phyloP scores from a whole-genome alignment of 2,329 filamentous ascomycete genomes.

The Akanthomyces muscarius region DNA sequence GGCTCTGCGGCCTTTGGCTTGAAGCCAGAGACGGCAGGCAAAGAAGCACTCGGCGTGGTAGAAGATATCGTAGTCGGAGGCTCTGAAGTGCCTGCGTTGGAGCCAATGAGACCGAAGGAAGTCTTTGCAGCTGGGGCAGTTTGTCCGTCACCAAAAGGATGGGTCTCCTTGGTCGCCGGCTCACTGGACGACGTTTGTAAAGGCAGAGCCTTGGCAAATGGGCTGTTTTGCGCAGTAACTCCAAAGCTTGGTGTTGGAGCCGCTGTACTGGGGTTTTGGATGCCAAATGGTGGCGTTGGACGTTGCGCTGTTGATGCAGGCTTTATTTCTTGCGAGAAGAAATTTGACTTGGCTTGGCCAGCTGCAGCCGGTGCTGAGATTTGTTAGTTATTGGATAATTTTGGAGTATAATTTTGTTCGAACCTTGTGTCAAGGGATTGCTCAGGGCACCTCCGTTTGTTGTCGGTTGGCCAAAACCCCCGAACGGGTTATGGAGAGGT shows the following conservation, averaged over 20 bases:
- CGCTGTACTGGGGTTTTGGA: not conserved
- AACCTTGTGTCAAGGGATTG: slow-evolving; percentile 6
- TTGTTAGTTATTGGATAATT: not conserved
- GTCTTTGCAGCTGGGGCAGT: not conserved
- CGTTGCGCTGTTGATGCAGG: not conserved
- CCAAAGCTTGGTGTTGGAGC: not conserved
- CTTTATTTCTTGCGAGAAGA: not conserved
- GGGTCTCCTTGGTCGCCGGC: not conserved
- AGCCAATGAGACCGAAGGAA: not conserved
- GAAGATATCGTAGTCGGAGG: not conserved
- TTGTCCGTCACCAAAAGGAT: not conserved
- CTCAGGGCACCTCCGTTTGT: not conserved
- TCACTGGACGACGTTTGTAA: not conserved
- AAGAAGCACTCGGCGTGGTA: not conserved
- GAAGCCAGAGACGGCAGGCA: not conserved
- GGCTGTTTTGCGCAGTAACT: not conserved
- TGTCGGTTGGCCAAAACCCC: not conserved
- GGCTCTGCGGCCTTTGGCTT: not conserved
- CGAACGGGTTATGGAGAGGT: not conserved
- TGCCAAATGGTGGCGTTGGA: not conserved
- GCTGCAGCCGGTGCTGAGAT: not conserved
- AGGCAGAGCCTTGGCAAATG: not conserved
- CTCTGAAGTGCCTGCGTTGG: not conserved
- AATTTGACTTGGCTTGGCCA: not conserved
- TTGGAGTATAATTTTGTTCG: not conserved